Evolutionary conservation across 495 filamentous ascomycete genomes (phyloP).

Genomic region (Trichocladium uniseriatum): DNA sequence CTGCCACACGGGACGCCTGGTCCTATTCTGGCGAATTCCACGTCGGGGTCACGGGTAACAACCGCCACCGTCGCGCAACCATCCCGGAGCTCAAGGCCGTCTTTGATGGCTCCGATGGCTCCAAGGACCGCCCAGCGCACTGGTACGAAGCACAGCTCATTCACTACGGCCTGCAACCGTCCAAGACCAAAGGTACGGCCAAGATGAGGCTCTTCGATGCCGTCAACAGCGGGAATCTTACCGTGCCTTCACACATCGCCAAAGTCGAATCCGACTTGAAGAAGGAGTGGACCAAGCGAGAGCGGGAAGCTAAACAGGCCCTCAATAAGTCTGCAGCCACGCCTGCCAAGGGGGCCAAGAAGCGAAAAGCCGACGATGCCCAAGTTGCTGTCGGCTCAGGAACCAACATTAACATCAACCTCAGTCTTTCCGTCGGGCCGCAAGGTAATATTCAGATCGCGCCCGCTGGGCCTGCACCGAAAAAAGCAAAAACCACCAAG

Average conservation of each 20-base stretch:
- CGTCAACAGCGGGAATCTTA: slow-evolving; percentile 35
- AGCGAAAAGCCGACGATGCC: slow-evolving; percentile 31
- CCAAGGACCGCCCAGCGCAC: slow-evolving; percentile 41
- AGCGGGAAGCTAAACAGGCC: slow-evolving; percentile 37
- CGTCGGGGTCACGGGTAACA: slow-evolving; percentile 37
- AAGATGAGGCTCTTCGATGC: slow-evolving; percentile 48
- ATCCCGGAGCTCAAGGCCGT: slow-evolving; percentile 39
- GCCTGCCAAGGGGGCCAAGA: slow-evolving; percentile 9
- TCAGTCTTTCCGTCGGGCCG: slow-evolving; percentile 9
- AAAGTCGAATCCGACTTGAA: slow-evolving; percentile 44
- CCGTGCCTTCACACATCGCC: slow-evolving; percentile 34
- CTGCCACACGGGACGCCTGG: slow-evolving; percentile 9
- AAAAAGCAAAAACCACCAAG: slow-evolving; percentile 13
- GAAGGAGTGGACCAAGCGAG: slow-evolving; percentile 41
- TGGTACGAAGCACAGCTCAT: slow-evolving; percentile 52
- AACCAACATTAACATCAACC: no score
- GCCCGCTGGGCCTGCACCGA: slow-evolving; percentile 1
- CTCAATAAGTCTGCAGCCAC: slow-evolving; percentile 14
- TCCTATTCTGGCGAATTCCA: slow-evolving; percentile 33
- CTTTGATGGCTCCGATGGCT: slow-evolving; percentile 27
- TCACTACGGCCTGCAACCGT: slow-evolving; percentile 47
- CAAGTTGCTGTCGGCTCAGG: no score
- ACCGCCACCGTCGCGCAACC: slow-evolving; percentile 43
- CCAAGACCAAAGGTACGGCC: slow-evolving; percentile 46
- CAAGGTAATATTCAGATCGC: slow-evolving; percentile 6